Percentiles rank a stretch among this genome's conserved stretches.
These are phyloP conservation scores for Curvularia eragrostidis DNA, from an alignment of 2,329 filamentous ascomycete genomes.

Conservation along the genomic window DNA sequence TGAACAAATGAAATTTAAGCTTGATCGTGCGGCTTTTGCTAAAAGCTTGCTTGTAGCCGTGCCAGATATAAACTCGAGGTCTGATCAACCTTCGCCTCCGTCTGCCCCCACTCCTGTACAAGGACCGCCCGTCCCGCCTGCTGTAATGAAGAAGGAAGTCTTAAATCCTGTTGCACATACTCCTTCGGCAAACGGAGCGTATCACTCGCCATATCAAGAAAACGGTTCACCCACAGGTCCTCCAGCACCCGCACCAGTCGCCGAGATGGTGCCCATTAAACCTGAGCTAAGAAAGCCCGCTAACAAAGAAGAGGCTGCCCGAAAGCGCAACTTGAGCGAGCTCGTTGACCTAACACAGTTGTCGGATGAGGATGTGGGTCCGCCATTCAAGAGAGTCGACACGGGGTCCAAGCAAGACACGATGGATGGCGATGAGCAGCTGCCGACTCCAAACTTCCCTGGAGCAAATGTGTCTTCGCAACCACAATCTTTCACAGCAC, in stretches of 20 bases:
- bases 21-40: conserved; percentile 62
- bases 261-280: conserved; percentile 42
- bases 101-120: conserved; percentile 17
- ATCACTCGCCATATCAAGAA: conserved; percentile 26
- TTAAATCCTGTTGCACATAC: conserved; percentile 26
- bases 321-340: conserved; percentile 62
- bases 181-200: conserved; percentile 18
- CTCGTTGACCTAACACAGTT: conserved; percentile 60
- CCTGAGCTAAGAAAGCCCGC: conserved; percentile 45
- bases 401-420: conserved; percentile 18
- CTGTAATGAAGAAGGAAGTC: conserved; percentile 31
- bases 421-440: conserved; percentile 24
- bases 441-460: conserved; percentile 33
- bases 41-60: conserved; percentile 57
- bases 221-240: conserved; percentile 23
- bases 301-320: conserved; percentile 62
- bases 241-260: conserved; percentile 35
- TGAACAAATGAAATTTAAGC: conserved; percentile 56
- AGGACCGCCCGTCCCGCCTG: conserved; percentile 27
- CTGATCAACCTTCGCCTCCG: conserved; percentile 27
- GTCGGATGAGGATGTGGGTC: conserved; percentile 54
- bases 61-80: conserved; percentile 50
- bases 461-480: conserved; percentile 22
- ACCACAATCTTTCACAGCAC: conserved; percentile 17
- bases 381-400: conserved; percentile 44